phyloP scores from a whole-genome alignment of 2,329 filamentous ascomycete species.

The Paecilomyces fulvus region DNA sequence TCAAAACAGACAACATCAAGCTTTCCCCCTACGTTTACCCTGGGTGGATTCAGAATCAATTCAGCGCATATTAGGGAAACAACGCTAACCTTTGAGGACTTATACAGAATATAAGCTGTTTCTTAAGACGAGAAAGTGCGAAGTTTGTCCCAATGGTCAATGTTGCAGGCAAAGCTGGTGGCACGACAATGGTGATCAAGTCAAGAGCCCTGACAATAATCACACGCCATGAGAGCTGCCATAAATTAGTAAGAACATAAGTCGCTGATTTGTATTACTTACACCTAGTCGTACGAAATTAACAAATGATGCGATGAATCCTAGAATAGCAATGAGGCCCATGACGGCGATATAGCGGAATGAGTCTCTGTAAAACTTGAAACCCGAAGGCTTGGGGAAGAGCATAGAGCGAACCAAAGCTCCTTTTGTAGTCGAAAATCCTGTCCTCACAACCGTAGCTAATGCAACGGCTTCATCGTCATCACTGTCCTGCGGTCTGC shows the following conservation, averaged over 20 bases:
- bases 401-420: constrained; percentile 95
- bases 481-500: constrained; percentile 76
- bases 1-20: constrained; percentile 96
- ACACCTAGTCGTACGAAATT: constrained; percentile 78
- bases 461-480: constrained; percentile 84
- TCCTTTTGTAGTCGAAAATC: constrained; percentile 96
- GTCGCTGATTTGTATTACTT: constrained; percentile 13
- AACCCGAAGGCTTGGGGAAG: constrained; percentile 94
- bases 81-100: constrained; percentile 64
- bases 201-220: constrained; percentile 90
- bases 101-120: constrained; percentile 92
- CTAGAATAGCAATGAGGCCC: constrained; percentile 73
- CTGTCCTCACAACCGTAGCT: constrained; percentile 85
- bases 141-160: constrained; percentile 96
- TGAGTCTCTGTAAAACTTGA: constrained; percentile 97
- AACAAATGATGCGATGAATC: constrained; percentile 82
- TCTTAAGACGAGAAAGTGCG: constrained; percentile 74
- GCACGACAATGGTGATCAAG: constrained; percentile 94
- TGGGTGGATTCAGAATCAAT: constrained; percentile 12
- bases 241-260: not conserved
- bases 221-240: constrained; percentile 68
- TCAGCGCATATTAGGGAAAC: not conserved
- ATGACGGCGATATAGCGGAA: constrained; percentile 98
- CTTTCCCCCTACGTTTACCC: constrained; percentile 94
- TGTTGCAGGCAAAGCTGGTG: constrained; percentile 87